Evolutionary conservation across 805 yeast species (phyloP), one percentile per base, ranked within the genome.

Genomic region (Myxozyma neotropica): DNA sequence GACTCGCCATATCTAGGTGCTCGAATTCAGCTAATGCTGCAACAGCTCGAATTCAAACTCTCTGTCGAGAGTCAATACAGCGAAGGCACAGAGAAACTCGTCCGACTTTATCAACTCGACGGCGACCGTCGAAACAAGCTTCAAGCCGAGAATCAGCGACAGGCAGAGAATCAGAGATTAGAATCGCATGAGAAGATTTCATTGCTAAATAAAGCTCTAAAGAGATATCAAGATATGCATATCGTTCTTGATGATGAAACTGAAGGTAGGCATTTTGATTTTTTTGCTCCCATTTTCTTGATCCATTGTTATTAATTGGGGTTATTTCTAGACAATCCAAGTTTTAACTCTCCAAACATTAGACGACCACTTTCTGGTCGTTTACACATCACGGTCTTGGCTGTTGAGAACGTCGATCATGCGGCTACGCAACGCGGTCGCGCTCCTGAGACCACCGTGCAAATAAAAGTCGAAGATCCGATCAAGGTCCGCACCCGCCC

Each of bases 1-100:
- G 97, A 94, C 69, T 89, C 96, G 68, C 97, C 97, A 0, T 89
- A 96, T 0, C 77, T 94, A 67, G 97, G 97, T 10, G 97, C 94
- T 69, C 83, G 94, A 64, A 94, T 94, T 70, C 97, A 90, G 74
- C 86, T 89, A 68, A 92, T 94, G 98, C 81, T 93, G 56, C 97
- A 92, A 75, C 96, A 91, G 73, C 79, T 94, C 60, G 96, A 92
- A 71, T 91, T 93, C 73, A 94, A 94, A 74, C 80, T 93, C 47
- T 94, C 93, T 70, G 96, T 93, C 39, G 99, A 94, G 73, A 85
- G 89, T 68, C 96, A 94, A 74, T 94, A 93, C 74, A 85, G 86
- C 68, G 93, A 86, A 65, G 98, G 97, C 4, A 91, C 91, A 67
- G 95, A 89, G 64, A 94, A 93, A 73, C 82, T 94, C 70, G 85